Percentiles rank a stretch among this genome's conserved stretches.
Conservation (phyloP, 2,329 filamentous ascomycete genomes). For the Drechslerella stenobrocha region DNA sequence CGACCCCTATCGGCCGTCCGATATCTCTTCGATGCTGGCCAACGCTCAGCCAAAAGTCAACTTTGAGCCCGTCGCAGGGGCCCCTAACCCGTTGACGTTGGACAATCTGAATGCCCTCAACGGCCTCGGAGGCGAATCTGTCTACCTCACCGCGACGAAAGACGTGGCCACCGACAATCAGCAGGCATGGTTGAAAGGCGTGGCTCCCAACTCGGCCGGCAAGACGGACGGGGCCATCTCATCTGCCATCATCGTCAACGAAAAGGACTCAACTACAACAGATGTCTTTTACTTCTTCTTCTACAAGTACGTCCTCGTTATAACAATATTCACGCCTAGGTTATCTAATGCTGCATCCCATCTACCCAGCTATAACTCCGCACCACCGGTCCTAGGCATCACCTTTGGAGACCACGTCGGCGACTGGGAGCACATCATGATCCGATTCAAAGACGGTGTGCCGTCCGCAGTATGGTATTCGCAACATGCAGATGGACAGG, state of each 20-base stretch:
- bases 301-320: slow-evolving; percentile 61
- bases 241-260: slow-evolving; percentile 63
- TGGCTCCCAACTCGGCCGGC: slow-evolving; percentile 60
- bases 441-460: slow-evolving; percentile 64
- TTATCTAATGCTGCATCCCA: neutral
- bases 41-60: slow-evolving; percentile 59
- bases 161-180: slow-evolving; percentile 59
- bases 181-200: slow-evolving; percentile 60
- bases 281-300: slow-evolving; percentile 68
- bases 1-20: slow-evolving; percentile 60
- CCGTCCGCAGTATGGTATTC: slow-evolving; percentile 66
- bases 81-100: slow-evolving; percentile 57
- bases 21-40: slow-evolving; percentile 58
- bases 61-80: slow-evolving; percentile 55
- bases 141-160: slow-evolving; percentile 60
- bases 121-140: slow-evolving; percentile 57
- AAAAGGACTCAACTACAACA: slow-evolving; percentile 58
- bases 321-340: too few species aligned
- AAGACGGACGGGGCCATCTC: slow-evolving; percentile 61
- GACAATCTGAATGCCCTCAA: slow-evolving; percentile 61
- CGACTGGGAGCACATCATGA: slow-evolving; percentile 70
- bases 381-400: slow-evolving; percentile 79
- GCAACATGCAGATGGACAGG: slow-evolving; percentile 66
- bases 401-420: slow-evolving; percentile 67
- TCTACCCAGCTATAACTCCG: slow-evolving; percentile 82